Conservation (phyloP, 164 flowering plant species). For the Magnolia sinica region DNA sequence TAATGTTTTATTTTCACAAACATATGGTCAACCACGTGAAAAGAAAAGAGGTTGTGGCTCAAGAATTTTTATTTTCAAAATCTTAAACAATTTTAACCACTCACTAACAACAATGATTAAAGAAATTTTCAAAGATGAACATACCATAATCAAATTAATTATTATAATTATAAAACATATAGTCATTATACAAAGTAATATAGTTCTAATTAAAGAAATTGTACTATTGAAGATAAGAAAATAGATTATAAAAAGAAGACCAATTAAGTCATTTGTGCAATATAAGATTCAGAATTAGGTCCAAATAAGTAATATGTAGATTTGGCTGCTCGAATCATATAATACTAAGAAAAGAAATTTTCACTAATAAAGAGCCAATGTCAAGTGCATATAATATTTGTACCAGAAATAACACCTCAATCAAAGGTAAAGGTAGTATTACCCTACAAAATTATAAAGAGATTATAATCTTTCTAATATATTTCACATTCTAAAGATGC, state of each 20-base stretch:
- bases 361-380: not conserved
- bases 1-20: no score
- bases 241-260: not conserved
- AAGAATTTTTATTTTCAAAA: no score
- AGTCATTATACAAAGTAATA: not conserved
- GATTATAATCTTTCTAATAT: not conserved
- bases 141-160: no score
- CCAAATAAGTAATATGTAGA: not conserved
- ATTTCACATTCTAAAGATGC: not conserved
- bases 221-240: not conserved
- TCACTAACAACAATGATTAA: no score
- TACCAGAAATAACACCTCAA: not conserved
- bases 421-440: conserved; percentile 1
- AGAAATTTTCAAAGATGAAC: no score
- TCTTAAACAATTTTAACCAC: no score
- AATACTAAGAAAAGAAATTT: not conserved
- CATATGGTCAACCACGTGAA: no score
- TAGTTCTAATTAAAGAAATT: not conserved
- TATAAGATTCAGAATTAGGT: not conserved
- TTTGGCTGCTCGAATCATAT: not conserved
- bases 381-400: not conserved
- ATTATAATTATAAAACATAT: not conserved
- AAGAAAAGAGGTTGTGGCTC: no score
- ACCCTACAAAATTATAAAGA: not conserved
- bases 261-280: not conserved